Percentiles rank a stretch among this genome's conserved stretches.
These are phyloP conservation scores for Saccharum officinarum DNA, from an alignment of 176 grass and related monocot species.

Conservation along the genomic window DNA sequence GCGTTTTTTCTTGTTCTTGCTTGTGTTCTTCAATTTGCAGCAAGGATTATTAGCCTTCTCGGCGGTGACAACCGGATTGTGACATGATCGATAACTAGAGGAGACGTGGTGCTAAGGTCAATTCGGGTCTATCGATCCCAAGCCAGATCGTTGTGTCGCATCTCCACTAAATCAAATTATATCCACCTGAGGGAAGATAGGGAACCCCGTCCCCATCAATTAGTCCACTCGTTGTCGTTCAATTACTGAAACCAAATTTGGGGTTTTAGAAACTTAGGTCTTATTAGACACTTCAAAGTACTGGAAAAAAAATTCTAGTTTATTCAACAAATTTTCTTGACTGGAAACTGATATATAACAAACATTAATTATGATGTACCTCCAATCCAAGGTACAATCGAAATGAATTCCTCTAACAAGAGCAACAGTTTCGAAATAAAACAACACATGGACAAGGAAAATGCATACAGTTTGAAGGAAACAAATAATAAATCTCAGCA, in stretches of 20 bases:
- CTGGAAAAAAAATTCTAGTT: background rate
- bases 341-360: background rate
- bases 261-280: background rate
- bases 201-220: too few relatives aligned
- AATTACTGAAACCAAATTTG: background rate
- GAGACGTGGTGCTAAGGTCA: too few relatives aligned
- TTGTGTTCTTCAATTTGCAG: too few relatives aligned
- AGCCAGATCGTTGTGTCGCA: too few relatives aligned
- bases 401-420: background rate
- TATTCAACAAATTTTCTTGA: constrained; percentile 2
- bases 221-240: background rate
- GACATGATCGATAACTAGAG: too few relatives aligned
- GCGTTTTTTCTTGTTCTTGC: too few relatives aligned
- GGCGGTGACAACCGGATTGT: too few relatives aligned
- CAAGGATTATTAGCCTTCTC: too few relatives aligned
- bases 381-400: background rate
- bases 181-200: too few relatives aligned
- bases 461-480: background rate
- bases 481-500: constrained; percentile 2
- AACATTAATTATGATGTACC: background rate
- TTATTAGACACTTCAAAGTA: background rate
- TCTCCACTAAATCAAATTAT: too few relatives aligned
- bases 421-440: background rate
- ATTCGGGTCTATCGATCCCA: too few relatives aligned
- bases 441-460: constrained; percentile 3